Conservation (phyloP, 2,329 filamentous ascomycete genomes). For the Aureobasidium sp. region DNA sequence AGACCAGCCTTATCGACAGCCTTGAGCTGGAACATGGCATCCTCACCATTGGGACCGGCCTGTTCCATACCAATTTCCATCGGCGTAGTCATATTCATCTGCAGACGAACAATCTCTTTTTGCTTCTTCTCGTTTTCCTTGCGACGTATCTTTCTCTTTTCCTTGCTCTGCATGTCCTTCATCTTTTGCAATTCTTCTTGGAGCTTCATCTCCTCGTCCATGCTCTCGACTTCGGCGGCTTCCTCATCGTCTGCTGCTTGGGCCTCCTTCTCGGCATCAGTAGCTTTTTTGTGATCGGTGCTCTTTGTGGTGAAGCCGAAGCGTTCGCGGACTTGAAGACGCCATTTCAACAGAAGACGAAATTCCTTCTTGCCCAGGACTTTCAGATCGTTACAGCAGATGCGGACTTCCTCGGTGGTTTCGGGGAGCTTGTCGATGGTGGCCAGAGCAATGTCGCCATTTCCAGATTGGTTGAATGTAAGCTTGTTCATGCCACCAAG, state of each 20-base stretch:
- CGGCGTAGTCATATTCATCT: slow-evolving; percentile 92
- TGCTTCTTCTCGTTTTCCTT: slow-evolving; percentile 91
- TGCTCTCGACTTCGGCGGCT: slow-evolving; percentile 72
- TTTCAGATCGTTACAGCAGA: slow-evolving; percentile 75
- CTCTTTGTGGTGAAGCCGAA: slow-evolving; percentile 59
- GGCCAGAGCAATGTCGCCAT: slow-evolving; percentile 70
- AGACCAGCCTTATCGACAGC: slow-evolving; percentile 69
- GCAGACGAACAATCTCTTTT: slow-evolving; percentile 90
- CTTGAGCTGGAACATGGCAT: slow-evolving; percentile 81
- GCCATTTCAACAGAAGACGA: slow-evolving; percentile 81
- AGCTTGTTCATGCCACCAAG: slow-evolving; percentile 79
- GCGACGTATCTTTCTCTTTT: slow-evolving; percentile 75
- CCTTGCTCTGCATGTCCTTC: slow-evolving; percentile 67
- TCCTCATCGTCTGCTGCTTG: slow-evolving; percentile 45
- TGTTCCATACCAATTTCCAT: slow-evolving; percentile 95
- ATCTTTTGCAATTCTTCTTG: slow-evolving; percentile 80
- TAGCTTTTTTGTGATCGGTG: slow-evolving; percentile 17
- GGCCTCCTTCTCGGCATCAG: slow-evolving; percentile 31
- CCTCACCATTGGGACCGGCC: slow-evolving; percentile 66
- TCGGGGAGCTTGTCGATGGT: slow-evolving; percentile 80
- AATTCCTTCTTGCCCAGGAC: slow-evolving; percentile 93
- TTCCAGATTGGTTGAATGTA: slow-evolving; percentile 71
- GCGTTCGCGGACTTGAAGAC: slow-evolving; percentile 78
- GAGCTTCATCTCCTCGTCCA: slow-evolving; percentile 91
- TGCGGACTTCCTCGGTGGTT: slow-evolving; percentile 73